Evolutionary conservation across 352 stramenopile species (phyloP), one percentile per base, ranked within the genome.

Genomic region (Phytophthora cactorum): DNA sequence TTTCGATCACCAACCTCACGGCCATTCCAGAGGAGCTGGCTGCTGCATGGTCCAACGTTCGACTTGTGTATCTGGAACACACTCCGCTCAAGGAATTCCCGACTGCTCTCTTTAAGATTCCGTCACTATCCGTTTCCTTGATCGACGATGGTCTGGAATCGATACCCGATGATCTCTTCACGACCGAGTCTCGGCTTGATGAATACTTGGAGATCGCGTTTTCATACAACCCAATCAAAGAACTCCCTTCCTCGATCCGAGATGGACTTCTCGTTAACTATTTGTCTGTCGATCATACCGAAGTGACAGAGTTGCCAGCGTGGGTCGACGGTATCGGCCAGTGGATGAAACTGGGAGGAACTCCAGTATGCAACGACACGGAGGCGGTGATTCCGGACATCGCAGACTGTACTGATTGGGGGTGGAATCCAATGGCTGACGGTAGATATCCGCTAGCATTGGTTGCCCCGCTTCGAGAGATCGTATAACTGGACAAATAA

Each of bases 1-100:
- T 86, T n/a, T 68, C 63, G 1, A 27, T 68, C 6, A 77, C 73
- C 6, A 86, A 86, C n/a, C 49, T 81, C 17, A 74, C 59, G 0
- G 3, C 55, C 3, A 60, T 81, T 27, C 71, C 78, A 0, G 22
- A 54, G 2, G 64, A 82, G 17, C 60, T 84, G 15, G 34, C 63
- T 34, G 25, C 74, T 14, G 28, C 41, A 0, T 81, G 71, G 73
- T 54, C 38, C 2, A 50, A 51, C 7, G 52, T 45, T 12, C 4
- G 47, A 38, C 47, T 45, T 1, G 10, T 59, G 8, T 51, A 59
- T 41, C 12, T 59, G 6, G 52, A 59, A 22, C 52, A 59, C 8
- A 8, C 52, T 2, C 36, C 25, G 12, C 38, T 59, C 0, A 45
- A 51, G 9, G 52, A 51, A 11, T 51, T 59, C 29, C 52, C 52